These are phyloP conservation scores for Borovskyia barvae DNA, from an alignment of 208 protist genomes.

Conservation along the genomic window DNA sequence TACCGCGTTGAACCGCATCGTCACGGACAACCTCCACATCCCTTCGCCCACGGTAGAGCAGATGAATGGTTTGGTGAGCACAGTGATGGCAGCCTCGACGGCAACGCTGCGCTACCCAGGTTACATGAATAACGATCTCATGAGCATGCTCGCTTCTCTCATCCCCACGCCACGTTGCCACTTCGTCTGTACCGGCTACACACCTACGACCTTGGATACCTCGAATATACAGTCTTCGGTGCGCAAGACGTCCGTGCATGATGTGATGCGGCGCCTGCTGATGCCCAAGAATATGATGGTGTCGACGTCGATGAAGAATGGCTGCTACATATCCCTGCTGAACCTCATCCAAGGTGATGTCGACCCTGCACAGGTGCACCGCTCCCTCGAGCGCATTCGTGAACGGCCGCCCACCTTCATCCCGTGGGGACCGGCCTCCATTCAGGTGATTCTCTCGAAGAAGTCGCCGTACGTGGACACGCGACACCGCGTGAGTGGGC, in stretches of 20 bases:
- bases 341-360: conserved; percentile 99
- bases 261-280: conserved; percentile 99
- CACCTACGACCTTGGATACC: conserved; percentile 94
- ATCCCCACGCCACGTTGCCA: conserved; percentile 99
- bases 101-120: conserved; percentile 99
- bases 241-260: conserved; percentile 99
- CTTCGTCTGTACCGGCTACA: conserved; percentile 99
- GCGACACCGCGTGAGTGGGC: conserved; percentile 96
- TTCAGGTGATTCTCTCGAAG: conserved; percentile 95
- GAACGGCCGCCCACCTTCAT: conserved; percentile 98
- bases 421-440: conserved; percentile 97
- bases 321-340: conserved; percentile 98
- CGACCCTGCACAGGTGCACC: conserved; percentile 98
- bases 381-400: conserved; percentile 98
- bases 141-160: conserved; percentile 97
- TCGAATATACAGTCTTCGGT: conserved; percentile 89
- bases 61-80: conserved; percentile 98
- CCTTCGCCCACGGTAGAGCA: conserved; percentile 94
- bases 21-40: conserved; percentile 95
- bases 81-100: conserved; percentile 99
- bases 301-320: conserved; percentile 88
- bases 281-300: conserved; percentile 99
- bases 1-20: conserved; percentile 98
- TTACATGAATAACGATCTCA: conserved; percentile 98
- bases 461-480: conserved; percentile 97